Evolutionary conservation across 2,329 filamentous ascomycete genomes (phyloP), one percentile per base, ranked within the genome.

Genomic region (Aureobasidium uvarum): DNA sequence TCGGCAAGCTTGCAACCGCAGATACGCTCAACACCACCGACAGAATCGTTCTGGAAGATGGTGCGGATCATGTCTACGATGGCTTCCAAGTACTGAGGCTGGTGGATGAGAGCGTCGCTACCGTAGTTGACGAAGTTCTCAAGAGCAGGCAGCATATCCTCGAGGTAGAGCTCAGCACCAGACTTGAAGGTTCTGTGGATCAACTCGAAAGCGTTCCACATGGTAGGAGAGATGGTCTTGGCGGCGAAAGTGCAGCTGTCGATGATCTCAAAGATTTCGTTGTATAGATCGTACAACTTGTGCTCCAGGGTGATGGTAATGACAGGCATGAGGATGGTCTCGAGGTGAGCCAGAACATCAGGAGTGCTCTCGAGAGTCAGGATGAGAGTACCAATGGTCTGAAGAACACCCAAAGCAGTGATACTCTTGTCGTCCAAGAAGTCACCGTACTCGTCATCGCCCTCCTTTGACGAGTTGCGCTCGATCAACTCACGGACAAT

Each of bases 351-450:
- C 14, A 99, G 85, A 20, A 99, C 94, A 74, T 98, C 95, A 0
- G 95, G 95, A 0, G 94, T 97, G 80, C 93, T 97, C 81, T 99
- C 95, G 10, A 99, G 83, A 0, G 95, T 99, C 46, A 99, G 85
- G 68, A 99, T 99, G 10, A 99, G 85, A 10, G 95, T 99, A 39
- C 95, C 95, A 69, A 99, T 99, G 10, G 95, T 99, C 79, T 99
- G 95, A 71, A 99, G 78, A 60, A 99, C 95, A 76, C 95, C 95
- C 39, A 99, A 83, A 14, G 95, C 95, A 6, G 95, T 98, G 65
- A 99, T 98, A 75, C 92, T 96, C 86, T 99, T 99, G 79, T 99
- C 95, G 73, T 99, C 95, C 56, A 96, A 79, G 78, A 96, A 96
- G 73, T 98, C 95, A 38, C 91, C 92, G 72, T 91, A 96, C 36